Evolutionary conservation across 2,329 filamentous ascomycete species (phyloP).

Genomic region (Hymenotorrendiella dingleyae): DNA sequence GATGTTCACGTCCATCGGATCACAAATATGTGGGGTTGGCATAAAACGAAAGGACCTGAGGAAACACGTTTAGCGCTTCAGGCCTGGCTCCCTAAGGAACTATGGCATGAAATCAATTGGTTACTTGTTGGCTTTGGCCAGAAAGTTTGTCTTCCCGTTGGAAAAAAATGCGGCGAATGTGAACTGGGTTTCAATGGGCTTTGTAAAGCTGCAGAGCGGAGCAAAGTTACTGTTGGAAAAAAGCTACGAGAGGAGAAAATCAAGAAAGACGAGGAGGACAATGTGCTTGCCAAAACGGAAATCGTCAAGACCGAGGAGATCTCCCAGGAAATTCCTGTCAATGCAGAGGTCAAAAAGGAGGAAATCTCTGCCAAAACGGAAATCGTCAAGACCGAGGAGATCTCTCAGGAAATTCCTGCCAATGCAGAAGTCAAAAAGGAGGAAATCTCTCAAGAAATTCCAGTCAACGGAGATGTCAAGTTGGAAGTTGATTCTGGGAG

Average conservation of each 20-base stretch:
- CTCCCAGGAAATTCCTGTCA: slow-evolving; percentile 28
- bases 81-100: slow-evolving; percentile 61
- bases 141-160: slow-evolving; percentile 62
- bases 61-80: slow-evolving; percentile 59
- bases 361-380: slow-evolving; percentile 28
- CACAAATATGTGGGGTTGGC: slow-evolving; percentile 69
- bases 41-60: slow-evolving; percentile 59
- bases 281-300: slow-evolving; percentile 26
- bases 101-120: slow-evolving; percentile 72
- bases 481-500: no score
- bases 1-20: slow-evolving; percentile 74
- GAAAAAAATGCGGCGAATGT: slow-evolving; percentile 73
- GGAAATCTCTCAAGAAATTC: slow-evolving; percentile 23
- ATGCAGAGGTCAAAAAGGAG: slow-evolving; percentile 28
- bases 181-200: slow-evolving; percentile 69
- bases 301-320: slow-evolving; percentile 32
- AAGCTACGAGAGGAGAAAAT: slow-evolving; percentile 41
- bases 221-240: slow-evolving; percentile 53
- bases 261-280: slow-evolving; percentile 31
- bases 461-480: no score
- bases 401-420: slow-evolving; percentile 28
- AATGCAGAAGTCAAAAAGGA: slow-evolving; percentile 33
- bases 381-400: slow-evolving; percentile 32
- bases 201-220: slow-evolving; percentile 66
- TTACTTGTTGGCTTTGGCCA: slow-evolving; percentile 69